Conservation (phyloP, 371 early-diverging fungal species). For the Rhizopus stolonifer region DNA sequence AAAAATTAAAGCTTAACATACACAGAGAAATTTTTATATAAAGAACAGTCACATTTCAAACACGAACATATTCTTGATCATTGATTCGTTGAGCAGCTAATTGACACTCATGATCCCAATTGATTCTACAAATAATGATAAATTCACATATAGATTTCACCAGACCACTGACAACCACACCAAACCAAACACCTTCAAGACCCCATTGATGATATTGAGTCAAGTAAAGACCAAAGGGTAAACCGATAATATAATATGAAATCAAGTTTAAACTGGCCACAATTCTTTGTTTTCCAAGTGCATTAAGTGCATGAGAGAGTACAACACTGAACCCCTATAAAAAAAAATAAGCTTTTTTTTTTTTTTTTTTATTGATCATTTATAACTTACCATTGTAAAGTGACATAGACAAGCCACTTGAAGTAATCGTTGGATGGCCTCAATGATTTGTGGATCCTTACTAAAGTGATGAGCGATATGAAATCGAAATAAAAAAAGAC, state of each 20-base stretch:
- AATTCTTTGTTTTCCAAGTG: conserved; percentile 37
- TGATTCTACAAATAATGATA: conserved; percentile 7
- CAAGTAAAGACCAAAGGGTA: conserved; percentile 42
- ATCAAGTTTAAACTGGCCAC: conserved; percentile 37
- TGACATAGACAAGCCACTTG: conserved; percentile 78
- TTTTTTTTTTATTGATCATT: background rate
- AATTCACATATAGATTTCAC: conserved; percentile 32
- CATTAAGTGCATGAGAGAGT: conserved; percentile 35
- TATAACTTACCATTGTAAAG: conserved; percentile 40
- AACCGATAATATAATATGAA: conserved; percentile 34
- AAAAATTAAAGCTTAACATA: conserved; percentile 1
- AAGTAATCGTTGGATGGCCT: conserved; percentile 52
- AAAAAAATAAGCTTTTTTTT: background rate
- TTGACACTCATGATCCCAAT: conserved; percentile 34
- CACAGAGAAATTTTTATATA: conserved; percentile 6
- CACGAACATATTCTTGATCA: conserved; percentile 21
- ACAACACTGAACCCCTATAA: conserved; percentile 36
- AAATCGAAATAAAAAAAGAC: conserved; percentile 22
- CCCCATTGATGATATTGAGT: conserved; percentile 29
- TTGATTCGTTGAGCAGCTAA: conserved; percentile 19
- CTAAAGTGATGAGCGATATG: conserved; percentile 40
- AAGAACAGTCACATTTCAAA: conserved; percentile 8
- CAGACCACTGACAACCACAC: conserved; percentile 36
- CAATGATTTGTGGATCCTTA: conserved; percentile 49
- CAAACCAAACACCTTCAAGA: conserved; percentile 38